phyloP scores from a whole-genome alignment of 345 rosid species.

The Boechera retrofracta region DNA sequence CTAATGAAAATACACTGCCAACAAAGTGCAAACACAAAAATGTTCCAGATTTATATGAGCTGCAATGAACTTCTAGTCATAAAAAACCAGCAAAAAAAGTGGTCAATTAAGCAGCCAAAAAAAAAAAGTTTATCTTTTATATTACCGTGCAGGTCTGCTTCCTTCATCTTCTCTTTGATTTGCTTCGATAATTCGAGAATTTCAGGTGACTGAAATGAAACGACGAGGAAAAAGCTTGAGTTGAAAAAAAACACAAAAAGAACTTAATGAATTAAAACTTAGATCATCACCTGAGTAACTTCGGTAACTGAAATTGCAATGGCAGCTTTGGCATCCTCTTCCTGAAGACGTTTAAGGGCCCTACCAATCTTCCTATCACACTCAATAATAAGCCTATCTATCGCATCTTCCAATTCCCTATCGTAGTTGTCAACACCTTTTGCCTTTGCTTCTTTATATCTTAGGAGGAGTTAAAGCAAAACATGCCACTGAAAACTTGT shows the following conservation, averaged over 20 bases:
- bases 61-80: constrained; percentile 15
- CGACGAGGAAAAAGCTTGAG: not conserved
- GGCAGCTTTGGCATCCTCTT: constrained; percentile 99
- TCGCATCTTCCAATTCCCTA: constrained; percentile 93
- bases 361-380: constrained; percentile 96
- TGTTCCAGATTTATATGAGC: constrained; percentile 4
- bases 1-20: not conserved
- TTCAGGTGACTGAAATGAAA: constrained; percentile 71
- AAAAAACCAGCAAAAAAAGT: no score
- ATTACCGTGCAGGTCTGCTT: constrained; percentile 85
- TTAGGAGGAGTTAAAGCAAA: constrained; percentile 50
- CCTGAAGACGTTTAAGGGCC: constrained; percentile 98
- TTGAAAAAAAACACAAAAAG: not conserved
- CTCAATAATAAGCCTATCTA: constrained; percentile 93
- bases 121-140: not conserved
- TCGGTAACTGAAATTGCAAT: constrained; percentile 96
- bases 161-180: constrained; percentile 93
- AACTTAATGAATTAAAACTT: not conserved
- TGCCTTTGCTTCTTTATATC: constrained; percentile 87
- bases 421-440: constrained; percentile 89
- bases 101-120: constrained; percentile 1
- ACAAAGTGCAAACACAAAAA: constrained; percentile 1
- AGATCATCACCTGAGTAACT: constrained; percentile 82
- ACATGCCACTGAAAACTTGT: constrained; percentile 1
- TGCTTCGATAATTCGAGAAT: constrained; percentile 80